Base-by-base conservation (phyloP, 176 grass and related monocot species). In the Avena insularis region DNA sequence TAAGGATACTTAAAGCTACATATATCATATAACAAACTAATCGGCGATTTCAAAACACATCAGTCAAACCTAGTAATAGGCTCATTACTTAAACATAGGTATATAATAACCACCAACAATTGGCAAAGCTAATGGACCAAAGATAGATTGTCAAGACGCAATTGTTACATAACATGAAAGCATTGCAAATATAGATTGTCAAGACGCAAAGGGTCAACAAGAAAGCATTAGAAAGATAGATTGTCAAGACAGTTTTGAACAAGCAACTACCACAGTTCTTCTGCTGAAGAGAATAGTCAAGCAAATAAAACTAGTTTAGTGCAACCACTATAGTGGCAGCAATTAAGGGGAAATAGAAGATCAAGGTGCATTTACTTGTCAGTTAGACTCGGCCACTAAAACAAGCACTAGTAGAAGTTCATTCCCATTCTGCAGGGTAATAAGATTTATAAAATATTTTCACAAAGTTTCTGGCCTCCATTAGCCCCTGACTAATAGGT, bases 341-440 rank as follows among this genome's bases (percentile, higher is more conserved):
- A 80, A 77, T 81, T 23, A 70, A 81, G n/a, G 19, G 50, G 63
- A 82, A 71, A 14, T 12, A 62, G 45, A 56, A 71, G 14, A 84
- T 20, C 25, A 81, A 68, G 80, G 20, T n/a, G 36, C 15, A 33
- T 62, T 84, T 80, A 36, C 25, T 84, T 81, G 43, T 77, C 51
- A 85, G 45, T 45, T 78, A 85, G 72, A 62, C 4, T 43, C 87
- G 12, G 40, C 20, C 13, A 78, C 15, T 19, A 17, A 88, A 84
- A 86, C 46, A 65, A 83, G 29, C 19, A 33, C 10, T 40, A 59
- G 4, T 81, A 9, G 63, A 77, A 53, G 29, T 84, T 29, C 6
- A 11, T 76, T 60, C 66, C 9, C 60, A 76, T 77, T 77, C 6
- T 77, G 27, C 58, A 50, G n/a, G 55, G 20, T 5, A 43, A 70